phyloP scores from a whole-genome alignment of 2,329 filamentous ascomycete genomes.

The Leptographium flavum region DNA sequence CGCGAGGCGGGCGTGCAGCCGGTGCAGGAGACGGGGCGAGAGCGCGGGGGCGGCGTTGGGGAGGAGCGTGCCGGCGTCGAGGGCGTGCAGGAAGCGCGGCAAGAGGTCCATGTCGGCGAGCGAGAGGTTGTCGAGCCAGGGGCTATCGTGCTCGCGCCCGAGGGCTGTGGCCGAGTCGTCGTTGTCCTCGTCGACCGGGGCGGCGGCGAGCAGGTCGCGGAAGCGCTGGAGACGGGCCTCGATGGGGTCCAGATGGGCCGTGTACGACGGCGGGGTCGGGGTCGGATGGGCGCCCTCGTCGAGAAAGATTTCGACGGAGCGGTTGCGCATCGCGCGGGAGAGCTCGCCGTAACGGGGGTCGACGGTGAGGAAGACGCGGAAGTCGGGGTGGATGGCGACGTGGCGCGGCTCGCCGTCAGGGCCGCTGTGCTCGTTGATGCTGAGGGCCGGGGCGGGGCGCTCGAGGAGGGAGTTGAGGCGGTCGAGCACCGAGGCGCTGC shows the following conservation, averaged over 20 bases:
- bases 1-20: conserved; percentile 9
- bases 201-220: conserved; percentile 20
- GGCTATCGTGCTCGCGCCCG: too few species aligned
- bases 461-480: conserved; percentile 89
- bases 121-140: conserved; percentile 33
- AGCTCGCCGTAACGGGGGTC: conserved; percentile 86
- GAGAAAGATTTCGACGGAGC: conserved; percentile 80
- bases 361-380: conserved; percentile 86
- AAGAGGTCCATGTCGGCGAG: conserved; percentile 29
- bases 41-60: neutral
- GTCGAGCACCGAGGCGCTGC: conserved; percentile 87
- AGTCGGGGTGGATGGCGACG: conserved; percentile 69
- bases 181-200: conserved; percentile 6
- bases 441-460: conserved; percentile 63
- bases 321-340: conserved; percentile 91
- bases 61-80: neutral
- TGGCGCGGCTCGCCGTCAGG: conserved; percentile 67
- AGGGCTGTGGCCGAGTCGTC: conserved; percentile 17
- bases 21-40: neutral
- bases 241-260: conserved; percentile 28
- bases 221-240: conserved; percentile 37
- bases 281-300: conserved; percentile 20
- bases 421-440: conserved; percentile 85
- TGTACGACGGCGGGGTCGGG: conserved; percentile 16
- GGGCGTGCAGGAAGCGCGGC: conserved; percentile 10